A percentile compares a stretch with the other conserved stretches of the same genome.
Conservation (phyloP, 768 basidiomycete genomes). For the Lactifluus hygrophoroides region DNA sequence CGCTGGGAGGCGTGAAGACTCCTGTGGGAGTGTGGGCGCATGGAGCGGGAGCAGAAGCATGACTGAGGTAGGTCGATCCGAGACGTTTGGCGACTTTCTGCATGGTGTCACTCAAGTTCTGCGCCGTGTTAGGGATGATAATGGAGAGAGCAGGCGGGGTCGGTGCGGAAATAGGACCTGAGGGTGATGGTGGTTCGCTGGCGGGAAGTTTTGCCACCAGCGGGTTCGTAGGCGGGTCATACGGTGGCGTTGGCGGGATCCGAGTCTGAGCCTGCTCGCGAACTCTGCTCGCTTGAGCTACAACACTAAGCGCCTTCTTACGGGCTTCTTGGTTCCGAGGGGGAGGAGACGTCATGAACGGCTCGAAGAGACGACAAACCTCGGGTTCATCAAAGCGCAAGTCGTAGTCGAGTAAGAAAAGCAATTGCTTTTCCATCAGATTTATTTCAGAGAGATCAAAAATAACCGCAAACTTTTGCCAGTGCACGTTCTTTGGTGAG, state of each 20-base stretch:
- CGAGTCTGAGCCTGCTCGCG: constrained; percentile 42
- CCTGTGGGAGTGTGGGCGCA: constrained; percentile 1
- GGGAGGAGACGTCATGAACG: constrained; percentile 42
- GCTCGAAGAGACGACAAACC: constrained; percentile 54
- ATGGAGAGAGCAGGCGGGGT: constrained; percentile 22
- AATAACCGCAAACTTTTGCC: constrained; percentile 68
- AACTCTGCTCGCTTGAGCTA: constrained; percentile 45
- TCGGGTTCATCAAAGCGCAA: constrained; percentile 84
- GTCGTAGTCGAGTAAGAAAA: constrained; percentile 87
- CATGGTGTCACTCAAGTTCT: constrained; percentile 42
- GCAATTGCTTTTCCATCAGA: constrained; percentile 95
- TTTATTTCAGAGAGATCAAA: constrained; percentile 81
- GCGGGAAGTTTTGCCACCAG: constrained; percentile 13
- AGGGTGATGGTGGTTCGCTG: neutral
- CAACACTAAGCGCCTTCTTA: constrained; percentile 44
- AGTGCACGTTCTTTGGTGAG: constrained; percentile 93
- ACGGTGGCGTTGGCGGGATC: constrained; percentile 34
- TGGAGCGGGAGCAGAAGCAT: constrained; percentile 18
- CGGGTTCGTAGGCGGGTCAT: constrained; percentile 26
- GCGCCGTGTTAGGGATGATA: constrained; percentile 21
- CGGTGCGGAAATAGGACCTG: neutral
- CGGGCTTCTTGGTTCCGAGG: constrained; percentile 34
- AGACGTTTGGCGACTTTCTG: constrained; percentile 52
- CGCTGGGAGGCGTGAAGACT: constrained; percentile 10
- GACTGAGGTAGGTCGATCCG: constrained; percentile 34